These are phyloP conservation scores for Xylaria cubensis DNA, from an alignment of 495 filamentous ascomycete genomes.

Conservation along the genomic window DNA sequence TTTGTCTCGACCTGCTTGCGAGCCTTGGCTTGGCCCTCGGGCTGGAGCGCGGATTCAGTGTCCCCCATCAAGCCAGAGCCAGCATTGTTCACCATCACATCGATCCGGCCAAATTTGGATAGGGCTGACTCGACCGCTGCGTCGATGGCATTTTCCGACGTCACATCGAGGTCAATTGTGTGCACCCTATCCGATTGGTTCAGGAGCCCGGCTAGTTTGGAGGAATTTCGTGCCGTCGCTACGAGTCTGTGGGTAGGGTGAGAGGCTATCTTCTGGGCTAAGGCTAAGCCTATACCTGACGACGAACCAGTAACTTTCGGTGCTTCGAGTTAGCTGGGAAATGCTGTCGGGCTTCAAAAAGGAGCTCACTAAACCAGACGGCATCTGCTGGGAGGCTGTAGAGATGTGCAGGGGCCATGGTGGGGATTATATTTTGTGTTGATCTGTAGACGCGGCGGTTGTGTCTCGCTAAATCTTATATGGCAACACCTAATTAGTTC, in stretches of 20 bases:
- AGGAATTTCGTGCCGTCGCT: constrained; percentile 49
- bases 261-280: constrained; percentile 45
- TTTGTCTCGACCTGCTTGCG: constrained; percentile 53
- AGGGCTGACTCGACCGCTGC: constrained; percentile 45
- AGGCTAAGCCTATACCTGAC: constrained; percentile 49
- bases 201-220: constrained; percentile 43
- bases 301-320: constrained; percentile 51
- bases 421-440: too few species aligned
- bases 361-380: constrained; percentile 20
- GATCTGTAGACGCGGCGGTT: too few species aligned
- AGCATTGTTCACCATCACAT: constrained; percentile 45
- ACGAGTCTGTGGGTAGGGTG: constrained; percentile 49
- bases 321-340: neutral
- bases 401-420: constrained; percentile 2
- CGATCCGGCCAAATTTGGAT: constrained; percentile 50
- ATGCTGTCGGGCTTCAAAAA: neutral
- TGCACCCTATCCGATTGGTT: neutral
- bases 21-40: constrained; percentile 33
- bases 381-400: constrained; percentile 17
- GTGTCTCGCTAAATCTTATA: too few species aligned
- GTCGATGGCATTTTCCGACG: constrained; percentile 42
- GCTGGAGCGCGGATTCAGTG: constrained; percentile 49
- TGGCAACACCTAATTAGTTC: too few species aligned
- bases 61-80: constrained; percentile 47
- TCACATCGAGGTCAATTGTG: constrained; percentile 10